Evolutionary conservation across 2,329 filamentous ascomycete species (phyloP).

Genomic region (Coniochaeta hoffmannii): DNA sequence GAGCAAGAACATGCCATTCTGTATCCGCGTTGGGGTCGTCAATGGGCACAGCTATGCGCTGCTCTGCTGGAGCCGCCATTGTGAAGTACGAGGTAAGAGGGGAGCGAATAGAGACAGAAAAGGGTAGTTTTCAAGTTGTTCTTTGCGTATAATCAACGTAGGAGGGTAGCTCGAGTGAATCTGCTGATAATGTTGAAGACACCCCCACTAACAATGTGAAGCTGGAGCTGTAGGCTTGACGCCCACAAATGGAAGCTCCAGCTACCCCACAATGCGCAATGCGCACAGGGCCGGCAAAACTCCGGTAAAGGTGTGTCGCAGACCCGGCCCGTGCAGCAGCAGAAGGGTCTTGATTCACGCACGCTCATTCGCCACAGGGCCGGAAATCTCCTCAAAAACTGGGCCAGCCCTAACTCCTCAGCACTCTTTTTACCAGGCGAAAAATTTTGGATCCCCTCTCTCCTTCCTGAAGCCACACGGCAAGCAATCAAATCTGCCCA

Average conservation of each 20-base stretch:
- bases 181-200: background rate
- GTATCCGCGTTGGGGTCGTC: constrained; percentile 96
- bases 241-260: background rate
- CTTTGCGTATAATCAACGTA: background rate
- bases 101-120: too few species aligned
- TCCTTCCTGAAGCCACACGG: constrained; percentile 38
- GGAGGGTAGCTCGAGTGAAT: background rate
- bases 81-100: constrained; percentile 1
- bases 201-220: background rate
- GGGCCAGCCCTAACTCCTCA: constrained; percentile 20
- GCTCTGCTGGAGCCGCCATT: constrained; percentile 57
- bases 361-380: background rate
- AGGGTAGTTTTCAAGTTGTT: background rate
- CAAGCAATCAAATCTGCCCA: constrained; percentile 46
- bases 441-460: constrained; percentile 40
- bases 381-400: background rate
- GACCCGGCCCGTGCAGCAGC: background rate
- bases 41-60: constrained; percentile 72
- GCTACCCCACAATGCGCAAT: constrained; percentile 4
- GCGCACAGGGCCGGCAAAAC: background rate
- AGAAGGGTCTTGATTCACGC: background rate
- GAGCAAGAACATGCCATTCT: constrained; percentile 62
- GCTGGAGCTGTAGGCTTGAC: background rate
- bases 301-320: background rate
- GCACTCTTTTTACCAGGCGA: too few species aligned